Evolutionary conservation across 2,329 filamentous ascomycete genomes (phyloP), one percentile per base, ranked within the genome.

Genomic region (Pseudocercospora musae): DNA sequence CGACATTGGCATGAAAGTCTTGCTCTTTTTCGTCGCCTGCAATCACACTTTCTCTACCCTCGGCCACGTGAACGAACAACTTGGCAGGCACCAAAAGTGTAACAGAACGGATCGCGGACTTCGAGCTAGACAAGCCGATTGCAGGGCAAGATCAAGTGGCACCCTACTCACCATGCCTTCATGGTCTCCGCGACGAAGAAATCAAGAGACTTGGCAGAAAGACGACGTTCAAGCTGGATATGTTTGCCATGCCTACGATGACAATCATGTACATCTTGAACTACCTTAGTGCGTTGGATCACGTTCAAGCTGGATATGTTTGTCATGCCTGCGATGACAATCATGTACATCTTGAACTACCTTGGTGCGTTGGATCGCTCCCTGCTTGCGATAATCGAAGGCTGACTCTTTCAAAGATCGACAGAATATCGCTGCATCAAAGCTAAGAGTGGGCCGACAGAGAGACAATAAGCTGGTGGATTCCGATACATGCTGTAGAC

Each of bases 291-390:
- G 15, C 52, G 57, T 25, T 23, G 5, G 10, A 25, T 52, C 27
- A n/a, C 18, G n/a, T n/a, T n/a, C n/a, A n/a, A n/a, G n/a, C n/a
- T n/a, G n/a, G n/a, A n/a, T 53, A 25, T 68, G 13, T 50, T 70
- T 27, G 63, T 71, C 57, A 70, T 71, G 68, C 68, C 68, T 15
- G 66, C 66, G 6, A 61, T 71, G 62, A 65, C 61, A 2, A 68
- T 67, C 20, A 67, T 69, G 62, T 72, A 72, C 48, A 68, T 69
- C 55, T 58, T 71, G 3, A 72, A 72, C 56, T 72, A 72, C 21
- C 58, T 71, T 10, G 57, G 61, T 63, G 15, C 52, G 57, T 25
- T 23, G 5, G 10, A 25, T 52, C 27, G 25, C 18, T 11, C 18
- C 18, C 1, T 27, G 2, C 25, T 9, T 55, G 10, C 23, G 10